Base-by-base conservation (phyloP, 148 eudicot genomes). In the Linanthus parryae region DNA sequence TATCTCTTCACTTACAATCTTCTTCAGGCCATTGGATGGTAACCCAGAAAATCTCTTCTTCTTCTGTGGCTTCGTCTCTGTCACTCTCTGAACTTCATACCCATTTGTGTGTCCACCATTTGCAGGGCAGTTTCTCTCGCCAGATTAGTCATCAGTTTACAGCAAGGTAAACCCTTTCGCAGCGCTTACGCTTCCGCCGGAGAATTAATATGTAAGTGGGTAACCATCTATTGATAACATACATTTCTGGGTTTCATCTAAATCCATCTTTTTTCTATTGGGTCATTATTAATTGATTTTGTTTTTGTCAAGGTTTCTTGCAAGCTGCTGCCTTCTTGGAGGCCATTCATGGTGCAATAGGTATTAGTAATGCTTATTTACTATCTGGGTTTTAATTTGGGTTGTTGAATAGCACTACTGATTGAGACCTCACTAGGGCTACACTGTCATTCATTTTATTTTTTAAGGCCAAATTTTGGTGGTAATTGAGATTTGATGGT, bases 181-280 rank as follows among this genome's bases (percentile, higher is more conserved):
- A 75, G 69, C 8, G 74, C 88, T 24, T 90, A 73, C 45, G 56
- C 85, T 37, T 75, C 85, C 31, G 68, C 91, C 14, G 95, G 95
- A 51, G 67, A 80, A 41, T 64, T 73, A 46, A 67, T 85, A 21
- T 73, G 97, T 90, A 43, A 68, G 96, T 59, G 31, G 2, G n/a
- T n/a, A n/a, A 1, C 23, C 54, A 17, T 28, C 22, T 38, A 21
- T 14, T 40, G 36, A 12, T 39, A n/a, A 31, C 19, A 16, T 34
- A 10, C 12, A 25, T 48, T 10, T 27, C 21, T 44, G 44, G 1
- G 18, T n/a, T 40, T 40, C 18, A 40, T 40, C 19, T n/a, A 40
- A 1, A 8, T 5, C n/a, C 5, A 8, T 8, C n/a, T 40, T n/a
- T 40, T 3, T 12, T n/a, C 7, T 12, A 4, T 11, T n/a, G 3